A percentile compares a stretch with the other conserved stretches of the same genome.
These are phyloP conservation scores for Melaleuca quinquenervia DNA, from an alignment of 345 rosid species.

Conservation along the genomic window DNA sequence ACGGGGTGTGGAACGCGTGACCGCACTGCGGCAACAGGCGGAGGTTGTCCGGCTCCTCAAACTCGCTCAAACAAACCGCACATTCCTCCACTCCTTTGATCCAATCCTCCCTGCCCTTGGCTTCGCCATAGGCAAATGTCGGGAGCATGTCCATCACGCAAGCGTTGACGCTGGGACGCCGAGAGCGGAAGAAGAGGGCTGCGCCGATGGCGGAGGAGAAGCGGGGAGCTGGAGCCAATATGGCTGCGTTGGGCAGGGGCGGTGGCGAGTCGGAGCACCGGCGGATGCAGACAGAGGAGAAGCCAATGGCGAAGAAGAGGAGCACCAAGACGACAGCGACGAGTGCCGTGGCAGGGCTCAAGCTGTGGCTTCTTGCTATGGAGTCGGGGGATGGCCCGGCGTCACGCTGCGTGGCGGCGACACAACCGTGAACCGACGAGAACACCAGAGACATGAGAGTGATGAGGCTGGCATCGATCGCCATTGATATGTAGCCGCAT, in stretches of 20 bases:
- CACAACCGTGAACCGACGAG: background rate
- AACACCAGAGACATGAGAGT: background rate
- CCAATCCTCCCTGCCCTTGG: background rate
- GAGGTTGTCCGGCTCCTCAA: constrained; percentile 2
- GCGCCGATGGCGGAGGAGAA: background rate
- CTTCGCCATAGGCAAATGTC: background rate
- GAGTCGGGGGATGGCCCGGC: background rate
- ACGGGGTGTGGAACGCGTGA: background rate
- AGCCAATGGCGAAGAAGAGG: background rate
- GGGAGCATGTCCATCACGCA: background rate
- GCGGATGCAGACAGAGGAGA: background rate
- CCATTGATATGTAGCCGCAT: background rate
- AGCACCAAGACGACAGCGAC: background rate
- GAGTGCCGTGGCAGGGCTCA: background rate
- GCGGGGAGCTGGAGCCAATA: background rate
- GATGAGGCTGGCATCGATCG: background rate
- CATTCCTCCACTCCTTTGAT: background rate
- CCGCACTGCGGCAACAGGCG: constrained; percentile 3
- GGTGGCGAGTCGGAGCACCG: background rate
- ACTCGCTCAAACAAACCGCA: constrained; percentile 11
- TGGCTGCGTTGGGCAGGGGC: background rate
- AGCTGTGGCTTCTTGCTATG: background rate
- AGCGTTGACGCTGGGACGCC: background rate
- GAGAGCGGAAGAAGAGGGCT: background rate
- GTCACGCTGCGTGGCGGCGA: background rate